Base-by-base conservation (phyloP, 2,329 filamentous ascomycete species). In the Chaetomium strumarium region DNA sequence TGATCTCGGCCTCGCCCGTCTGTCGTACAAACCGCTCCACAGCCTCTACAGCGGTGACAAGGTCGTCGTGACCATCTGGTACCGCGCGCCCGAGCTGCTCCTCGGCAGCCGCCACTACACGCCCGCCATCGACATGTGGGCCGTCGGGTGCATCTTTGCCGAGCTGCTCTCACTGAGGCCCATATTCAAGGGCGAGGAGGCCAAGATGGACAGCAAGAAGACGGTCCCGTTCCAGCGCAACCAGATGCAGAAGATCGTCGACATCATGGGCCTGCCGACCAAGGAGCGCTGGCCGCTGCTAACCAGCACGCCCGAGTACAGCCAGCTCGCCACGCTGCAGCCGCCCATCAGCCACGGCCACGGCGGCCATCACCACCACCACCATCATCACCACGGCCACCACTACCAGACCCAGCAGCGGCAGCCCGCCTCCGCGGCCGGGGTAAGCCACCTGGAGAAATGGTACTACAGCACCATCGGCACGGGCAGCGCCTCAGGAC, bases 1-100 rank as follows among this genome's bases (percentile, higher is more conserved):
- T 38, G 93, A 99, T 69, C 74, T 99, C 38, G 93, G 93, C 2
- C 79, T 99, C 1, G 93, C 93, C 8, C 84, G 93, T 16, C 77
- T 96, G 2, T 97, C 97, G 70, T 86, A 93, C 72, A 96, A 97
- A 66, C 93, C 93, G 0, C 75, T 97, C 1, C 90, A 95, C 64
- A 89, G 88, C 0, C 79, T 99, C 1, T 99, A 93, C 69, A 88
- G 83, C 16, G 93, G 93, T 48, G 93, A 99, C 63, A 99, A 99
- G 68, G 93, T 99, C 2, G 93, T 99, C 48, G 93, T 99, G 13
- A 99, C 93, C 0, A 99, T 99, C 58, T 99, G 93, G 93, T 99
- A 99, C 65, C 88, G 93, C 19, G 93, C 93, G 0, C 93, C 93
- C 0, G 93, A 99, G 69, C 78, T 99, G 4, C 81, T 99, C 1